Conservation (phyloP, 2,329 filamentous ascomycete species). For the Alternaria conjuncta region DNA sequence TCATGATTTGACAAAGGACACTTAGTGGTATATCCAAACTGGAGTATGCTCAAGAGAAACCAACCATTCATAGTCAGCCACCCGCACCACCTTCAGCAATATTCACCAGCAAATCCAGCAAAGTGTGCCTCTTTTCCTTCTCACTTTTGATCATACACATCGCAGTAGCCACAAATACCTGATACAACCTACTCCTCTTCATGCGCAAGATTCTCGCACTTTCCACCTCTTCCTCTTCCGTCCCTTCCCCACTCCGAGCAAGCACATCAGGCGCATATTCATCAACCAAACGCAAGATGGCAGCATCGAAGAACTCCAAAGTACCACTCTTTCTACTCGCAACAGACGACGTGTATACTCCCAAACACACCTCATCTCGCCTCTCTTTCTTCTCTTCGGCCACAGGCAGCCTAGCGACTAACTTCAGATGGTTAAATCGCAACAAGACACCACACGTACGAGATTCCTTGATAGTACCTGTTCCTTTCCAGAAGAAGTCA, state of each 20-base stretch:
- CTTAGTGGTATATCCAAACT: accelerated
- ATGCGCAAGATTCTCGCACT: conserved; percentile 6
- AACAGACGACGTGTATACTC: conserved; percentile 36
- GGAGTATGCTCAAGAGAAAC: neutral
- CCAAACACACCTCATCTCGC: conserved; percentile 32
- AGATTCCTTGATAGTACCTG: conserved; percentile 32
- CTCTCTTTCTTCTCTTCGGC: neutral
- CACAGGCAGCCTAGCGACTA: conserved; percentile 23
- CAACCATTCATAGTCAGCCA: neutral
- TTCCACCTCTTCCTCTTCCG: neutral
- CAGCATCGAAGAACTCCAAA: conserved; percentile 35
- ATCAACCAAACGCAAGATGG: conserved; percentile 23
- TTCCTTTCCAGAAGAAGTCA: conserved; percentile 47
- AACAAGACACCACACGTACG: conserved; percentile 29
- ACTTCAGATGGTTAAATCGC: conserved; percentile 41
- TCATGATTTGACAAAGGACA: accelerated
- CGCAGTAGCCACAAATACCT: conserved; percentile 40
- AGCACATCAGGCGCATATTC: neutral
- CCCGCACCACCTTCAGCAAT: conserved; percentile 17
- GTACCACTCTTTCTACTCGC: conserved; percentile 33
- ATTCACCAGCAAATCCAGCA: conserved; percentile 16
- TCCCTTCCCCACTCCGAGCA: neutral
- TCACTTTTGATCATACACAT: conserved; percentile 44
- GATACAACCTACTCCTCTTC: conserved; percentile 35
- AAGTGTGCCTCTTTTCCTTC: conserved; percentile 41